Base-by-base conservation (phyloP, 768 basidiomycete species). In the Coprinopsis cinerea region DNA sequence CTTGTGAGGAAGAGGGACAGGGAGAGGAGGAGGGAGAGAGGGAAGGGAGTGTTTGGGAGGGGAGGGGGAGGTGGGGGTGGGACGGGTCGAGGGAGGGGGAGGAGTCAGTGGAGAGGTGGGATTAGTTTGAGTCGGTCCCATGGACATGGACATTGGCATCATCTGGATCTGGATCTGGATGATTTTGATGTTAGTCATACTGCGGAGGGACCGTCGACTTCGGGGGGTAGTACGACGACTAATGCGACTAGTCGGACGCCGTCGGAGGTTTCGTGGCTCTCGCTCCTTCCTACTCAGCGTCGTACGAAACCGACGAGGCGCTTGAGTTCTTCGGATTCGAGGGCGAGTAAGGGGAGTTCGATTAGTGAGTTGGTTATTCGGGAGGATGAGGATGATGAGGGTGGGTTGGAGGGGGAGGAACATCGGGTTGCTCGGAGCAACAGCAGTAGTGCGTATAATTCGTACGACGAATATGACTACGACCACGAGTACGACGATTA, bases 1-100 rank as follows among this genome's bases (percentile, higher is more conserved):
- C 58, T 73, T 61, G 61, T 67, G 47, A 58, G 58, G 49, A 65
- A 62, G 45, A n/a, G n/a, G n/a, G n/a, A n/a, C n/a, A 98, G 95
- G 66, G 63, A 75, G 35, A 71, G 72, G 9, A 91, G 88, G n/a
- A 75, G 77, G 44, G 63, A 67, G 35, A 66, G 64, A 36, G 67
- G 74, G 51, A 69, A 75, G 52, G 55, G 64, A 52, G 60, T 54
- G 58, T 58, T 73, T 61, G 61, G 45, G n/a, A n/a, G n/a, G n/a
- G n/a, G n/a, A n/a, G n/a, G n/a, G n/a, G n/a, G n/a, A n/a, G n/a
- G n/a, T n/a, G n/a, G n/a, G n/a, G n/a, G n/a, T n/a, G n/a, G n/a
- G n/a, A n/a, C n/a, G n/a, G n/a, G n/a, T n/a, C n/a, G n/a, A n/a
- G n/a, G n/a, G n/a, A n/a, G n/a, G n/a, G n/a, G n/a, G n/a, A n/a